A percentile compares a stretch with the other conserved stretches of the same genome.
Conservation (phyloP, 169 alveolate genomes). For the Amoebophrya sp. region DNA sequence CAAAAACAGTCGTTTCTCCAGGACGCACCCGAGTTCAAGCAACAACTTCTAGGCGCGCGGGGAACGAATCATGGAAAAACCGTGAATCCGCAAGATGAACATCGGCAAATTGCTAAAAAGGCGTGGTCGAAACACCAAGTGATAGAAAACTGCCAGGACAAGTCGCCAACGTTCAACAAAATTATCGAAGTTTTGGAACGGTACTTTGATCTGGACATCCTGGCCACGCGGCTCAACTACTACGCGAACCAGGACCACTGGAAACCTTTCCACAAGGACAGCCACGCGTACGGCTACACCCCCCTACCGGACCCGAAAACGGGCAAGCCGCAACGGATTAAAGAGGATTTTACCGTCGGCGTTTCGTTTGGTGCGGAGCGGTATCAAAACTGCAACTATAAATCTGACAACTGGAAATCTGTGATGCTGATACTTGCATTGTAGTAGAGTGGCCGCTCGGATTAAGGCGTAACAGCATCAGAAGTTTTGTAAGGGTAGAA, state of each 20-base stretch:
- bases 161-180: background rate
- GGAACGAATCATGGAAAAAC: background rate
- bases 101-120: no score
- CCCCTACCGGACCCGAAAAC: no score
- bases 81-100: no score
- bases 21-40: background rate
- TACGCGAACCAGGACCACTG: slow-evolving; percentile 10
- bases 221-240: slow-evolving; percentile 1
- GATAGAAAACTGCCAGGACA: background rate
- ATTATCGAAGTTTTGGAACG: background rate
- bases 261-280: background rate
- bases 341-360: background rate
- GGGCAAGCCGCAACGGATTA: no score
- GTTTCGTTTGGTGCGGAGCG: background rate
- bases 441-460: no score
- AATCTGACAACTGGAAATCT: no score
- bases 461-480: no score
- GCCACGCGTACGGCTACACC: background rate
- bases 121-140: slow-evolving; percentile 13
- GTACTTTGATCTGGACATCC: background rate
- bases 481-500: no score
- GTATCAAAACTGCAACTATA: no score
- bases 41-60: background rate
- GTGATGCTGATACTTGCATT: no score
- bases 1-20: background rate